A percentile compares a stretch with the other conserved stretches of the same genome.
These are phyloP conservation scores for Carex cristatella DNA, from an alignment of 176 grass and related monocot genomes.

Conservation along the genomic window DNA sequence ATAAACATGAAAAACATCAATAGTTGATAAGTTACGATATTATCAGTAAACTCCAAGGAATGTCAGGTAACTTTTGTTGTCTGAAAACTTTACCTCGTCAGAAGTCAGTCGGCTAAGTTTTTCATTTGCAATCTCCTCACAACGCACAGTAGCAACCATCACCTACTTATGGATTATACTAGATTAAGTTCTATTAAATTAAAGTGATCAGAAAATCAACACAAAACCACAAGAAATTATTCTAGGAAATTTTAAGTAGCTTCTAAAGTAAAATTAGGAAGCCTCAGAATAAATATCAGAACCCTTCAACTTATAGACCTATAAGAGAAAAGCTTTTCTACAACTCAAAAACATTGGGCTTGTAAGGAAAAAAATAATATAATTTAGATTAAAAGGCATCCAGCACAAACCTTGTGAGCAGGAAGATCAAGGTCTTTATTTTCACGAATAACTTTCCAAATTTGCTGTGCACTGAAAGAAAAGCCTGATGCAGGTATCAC, in stretches of 20 bases:
- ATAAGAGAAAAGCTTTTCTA: neutral
- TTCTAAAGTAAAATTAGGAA: neutral
- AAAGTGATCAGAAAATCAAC: neutral
- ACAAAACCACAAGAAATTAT: neutral
- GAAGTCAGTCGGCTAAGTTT: conserved; percentile 51
- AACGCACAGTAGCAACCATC: conserved; percentile 96
- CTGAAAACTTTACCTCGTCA: conserved; percentile 58
- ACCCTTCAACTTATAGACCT: neutral
- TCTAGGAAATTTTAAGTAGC: neutral
- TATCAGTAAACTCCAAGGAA: neutral
- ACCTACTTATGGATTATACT: conserved; percentile 43
- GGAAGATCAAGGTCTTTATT: conserved; percentile 98
- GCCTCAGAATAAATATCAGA: neutral
- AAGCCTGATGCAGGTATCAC: conserved; percentile 87
- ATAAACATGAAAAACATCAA: conserved; percentile 3
- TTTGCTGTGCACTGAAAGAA: conserved; percentile 68
- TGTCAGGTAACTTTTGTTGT: conserved; percentile 7
- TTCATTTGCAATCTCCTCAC: conserved; percentile 89
- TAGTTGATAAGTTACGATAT: neutral
- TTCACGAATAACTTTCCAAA: conserved; percentile 88
- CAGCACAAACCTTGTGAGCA: conserved; percentile 67
- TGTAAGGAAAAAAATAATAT: neutral
- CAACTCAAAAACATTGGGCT: neutral
- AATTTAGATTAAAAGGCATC: neutral
- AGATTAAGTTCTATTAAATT: conserved; percentile 1